phyloP scores from a whole-genome alignment of 1,284 basidiomycete genomes.

The Marasmius oreades region DNA sequence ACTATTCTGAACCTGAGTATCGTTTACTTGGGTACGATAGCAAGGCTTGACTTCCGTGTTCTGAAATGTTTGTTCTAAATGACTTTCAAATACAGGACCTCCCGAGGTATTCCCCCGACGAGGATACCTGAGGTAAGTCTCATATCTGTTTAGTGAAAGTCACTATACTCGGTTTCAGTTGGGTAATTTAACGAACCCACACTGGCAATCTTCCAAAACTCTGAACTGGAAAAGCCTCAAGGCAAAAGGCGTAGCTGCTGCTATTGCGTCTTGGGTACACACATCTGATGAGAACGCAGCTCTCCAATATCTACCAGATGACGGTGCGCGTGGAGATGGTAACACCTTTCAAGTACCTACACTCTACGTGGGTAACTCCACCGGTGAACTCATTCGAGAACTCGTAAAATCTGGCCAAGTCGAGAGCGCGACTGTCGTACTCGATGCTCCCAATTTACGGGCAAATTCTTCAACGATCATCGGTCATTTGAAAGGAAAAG shows the following conservation, averaged over 20 bases:
- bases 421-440: conserved; percentile 22
- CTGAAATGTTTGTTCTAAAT: neutral
- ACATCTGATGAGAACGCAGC: conserved; percentile 27
- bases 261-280: conserved; percentile 25
- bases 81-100: conserved; percentile 17
- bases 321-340: conserved; percentile 22
- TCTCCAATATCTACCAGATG: conserved; percentile 27
- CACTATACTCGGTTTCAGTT: conserved; percentile 13
- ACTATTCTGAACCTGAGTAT: conserved; percentile 26
- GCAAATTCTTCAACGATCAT: conserved; percentile 22
- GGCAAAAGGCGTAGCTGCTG: conserved; percentile 19
- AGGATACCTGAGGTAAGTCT: conserved; percentile 16
- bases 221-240: conserved; percentile 21
- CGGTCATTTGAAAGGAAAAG: conserved; percentile 21
- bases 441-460: conserved; percentile 23
- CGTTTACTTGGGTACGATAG: conserved; percentile 24
- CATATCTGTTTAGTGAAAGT: neutral
- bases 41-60: too few relatives aligned
- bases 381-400: conserved; percentile 23
- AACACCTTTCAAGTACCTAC: conserved; percentile 23
- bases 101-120: conserved; percentile 18
- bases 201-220: conserved; percentile 26
- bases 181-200: conserved; percentile 27
- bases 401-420: conserved; percentile 18
- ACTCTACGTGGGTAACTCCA: conserved; percentile 26